These are phyloP conservation scores for Umbelopsis isabellina DNA, from an alignment of 192 early-diverging fungal genomes.

Conservation along the genomic window DNA sequence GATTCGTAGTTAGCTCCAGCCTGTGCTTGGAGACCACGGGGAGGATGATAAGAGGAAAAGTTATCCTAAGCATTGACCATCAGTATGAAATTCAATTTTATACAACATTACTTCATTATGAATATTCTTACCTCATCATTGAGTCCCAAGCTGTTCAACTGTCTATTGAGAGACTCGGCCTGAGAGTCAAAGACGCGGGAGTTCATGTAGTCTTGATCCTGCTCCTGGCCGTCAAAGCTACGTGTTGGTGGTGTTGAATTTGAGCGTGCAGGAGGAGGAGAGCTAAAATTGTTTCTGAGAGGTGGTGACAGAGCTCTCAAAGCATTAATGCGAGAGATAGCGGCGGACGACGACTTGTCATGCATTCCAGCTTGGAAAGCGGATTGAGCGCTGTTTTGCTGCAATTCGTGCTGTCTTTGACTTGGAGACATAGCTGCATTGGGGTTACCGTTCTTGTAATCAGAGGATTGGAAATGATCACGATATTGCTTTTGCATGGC, in stretches of 20 bases:
- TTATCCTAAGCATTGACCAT: background rate
- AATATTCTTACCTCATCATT: slow-evolving; percentile 31
- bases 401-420: slow-evolving; percentile 5
- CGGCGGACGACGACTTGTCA: background rate
- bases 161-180: slow-evolving; percentile 8
- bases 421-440: background rate
- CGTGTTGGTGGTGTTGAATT: slow-evolving; percentile 34
- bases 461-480: slow-evolving; percentile 4
- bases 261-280: slow-evolving; percentile 29
- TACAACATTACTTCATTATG: background rate
- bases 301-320: slow-evolving; percentile 24
- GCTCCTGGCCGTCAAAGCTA: slow-evolving; percentile 12
- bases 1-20: background rate
- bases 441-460: background rate
- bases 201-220: slow-evolving; percentile 18
- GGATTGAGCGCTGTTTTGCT: slow-evolving; percentile 4
- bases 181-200: slow-evolving; percentile 13
- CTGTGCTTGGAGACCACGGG: slow-evolving; percentile 1
- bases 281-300: slow-evolving; percentile 25
- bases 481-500: slow-evolving; percentile 20
- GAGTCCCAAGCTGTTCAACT: slow-evolving; percentile 15
- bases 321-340: slow-evolving; percentile 18
- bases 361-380: slow-evolving; percentile 21
- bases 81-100: background rate
- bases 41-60: slow-evolving; percentile 4